Base-by-base conservation (phyloP, 805 yeast genomes). In the Saturnispora hagleri region DNA sequence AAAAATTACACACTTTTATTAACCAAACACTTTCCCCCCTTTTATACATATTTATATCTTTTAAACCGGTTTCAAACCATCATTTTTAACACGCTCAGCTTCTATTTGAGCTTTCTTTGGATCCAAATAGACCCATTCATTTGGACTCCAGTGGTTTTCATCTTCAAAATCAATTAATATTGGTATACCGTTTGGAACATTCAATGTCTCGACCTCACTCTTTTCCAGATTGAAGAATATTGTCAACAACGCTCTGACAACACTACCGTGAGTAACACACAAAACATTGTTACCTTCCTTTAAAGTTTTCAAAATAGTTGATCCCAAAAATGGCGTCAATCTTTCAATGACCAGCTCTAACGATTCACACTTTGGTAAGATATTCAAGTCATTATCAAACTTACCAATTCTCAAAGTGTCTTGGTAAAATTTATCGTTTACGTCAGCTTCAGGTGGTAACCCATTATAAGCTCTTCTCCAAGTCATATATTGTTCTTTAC, bases 131-230 rank as follows among this genome's bases (percentile, higher is more conserved):
- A 75, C 79, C 57, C 82, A 82, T 36, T 75, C 77, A 3, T 47
- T 36, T 10, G 67, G 65, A 38, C 36, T 48, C 26, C 59, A 34
- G 64, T 69, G 73, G 60, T 70, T 71, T 61, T 73, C 73, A 22
- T 70, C 60, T 47, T 73, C 77, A 45, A 60, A 48, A 12, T 81
- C 82, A 58, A 85, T 71, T 47, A 81, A 82, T 67, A 86, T 73
- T 45, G 95, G 95, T 48, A 86, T 84, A 52, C 89, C 93, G 62
- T 89, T 86, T 28, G 95, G 93, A 51, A 86, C 84, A 70, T 86
- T 86, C 57, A 86, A 75, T 47, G 80, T 77, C 52, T 86, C 84
- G 58, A 86, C 86, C 46, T 79, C 85, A 3, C 75, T 79, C 61
- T 84, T 89, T 47, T 81, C 73, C 41, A 86, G 77, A 17, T 72